phyloP scores from a whole-genome alignment of 1,284 basidiomycete species.

The Cyathus olla region DNA sequence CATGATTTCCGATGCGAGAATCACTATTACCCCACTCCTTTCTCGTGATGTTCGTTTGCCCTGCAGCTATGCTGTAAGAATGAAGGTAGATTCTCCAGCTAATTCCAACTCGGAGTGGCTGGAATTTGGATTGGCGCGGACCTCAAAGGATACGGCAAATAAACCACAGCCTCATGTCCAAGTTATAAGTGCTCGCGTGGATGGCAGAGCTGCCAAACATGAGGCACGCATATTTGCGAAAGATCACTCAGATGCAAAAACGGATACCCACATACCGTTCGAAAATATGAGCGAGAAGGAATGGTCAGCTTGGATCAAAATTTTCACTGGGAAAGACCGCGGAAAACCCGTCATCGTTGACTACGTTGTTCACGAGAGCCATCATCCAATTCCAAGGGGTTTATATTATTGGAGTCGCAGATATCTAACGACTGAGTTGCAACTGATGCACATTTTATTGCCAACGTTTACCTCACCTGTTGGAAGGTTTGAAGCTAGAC shows the following conservation, averaged over 20 bases:
- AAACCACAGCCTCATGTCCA: constrained; percentile 55
- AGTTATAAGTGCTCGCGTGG: constrained; percentile 68
- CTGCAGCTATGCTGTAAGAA: constrained; percentile 67
- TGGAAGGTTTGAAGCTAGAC: constrained; percentile 69
- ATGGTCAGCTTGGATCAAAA: constrained; percentile 74
- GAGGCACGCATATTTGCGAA: constrained; percentile 58
- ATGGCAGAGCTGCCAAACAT: constrained; percentile 71
- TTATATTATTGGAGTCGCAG: constrained; percentile 37
- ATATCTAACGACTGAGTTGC: constrained; percentile 34
- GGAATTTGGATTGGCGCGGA: constrained; percentile 79
- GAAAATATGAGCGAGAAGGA: constrained; percentile 63
- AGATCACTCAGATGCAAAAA: constrained; percentile 42
- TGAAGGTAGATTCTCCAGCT: constrained; percentile 65
- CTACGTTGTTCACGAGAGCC: constrained; percentile 63
- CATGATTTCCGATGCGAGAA: constrained; percentile 71
- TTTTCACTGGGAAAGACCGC: constrained; percentile 62
- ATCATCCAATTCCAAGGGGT: constrained; percentile 7
- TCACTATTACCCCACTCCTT: constrained; percentile 64
- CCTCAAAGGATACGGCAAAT: constrained; percentile 14
- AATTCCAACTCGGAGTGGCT: constrained; percentile 73
- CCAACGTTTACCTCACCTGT: constrained; percentile 77
- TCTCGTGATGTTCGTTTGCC: constrained; percentile 39
- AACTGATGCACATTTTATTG: constrained; percentile 61
- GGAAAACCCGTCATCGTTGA: constrained; percentile 70
- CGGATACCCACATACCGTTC: constrained; percentile 53